A percentile compares a stretch with the other conserved stretches of the same genome.
Conservation (phyloP, 352 stramenopile species). For the Globisporangium nodosum region DNA sequence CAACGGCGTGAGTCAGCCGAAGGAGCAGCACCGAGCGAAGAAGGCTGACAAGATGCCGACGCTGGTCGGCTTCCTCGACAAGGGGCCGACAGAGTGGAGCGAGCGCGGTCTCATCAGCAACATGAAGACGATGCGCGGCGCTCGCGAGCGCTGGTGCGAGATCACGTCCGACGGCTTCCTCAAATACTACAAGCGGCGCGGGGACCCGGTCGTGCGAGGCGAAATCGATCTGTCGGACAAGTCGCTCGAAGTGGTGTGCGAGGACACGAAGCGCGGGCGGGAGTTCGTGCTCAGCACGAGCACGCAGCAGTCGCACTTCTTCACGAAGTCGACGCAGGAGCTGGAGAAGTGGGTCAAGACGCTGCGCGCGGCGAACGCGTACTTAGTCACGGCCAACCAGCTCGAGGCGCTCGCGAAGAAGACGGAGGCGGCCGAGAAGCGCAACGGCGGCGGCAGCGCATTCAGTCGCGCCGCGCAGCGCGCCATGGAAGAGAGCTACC, state of each 20-base stretch:
- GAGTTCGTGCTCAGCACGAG: conserved; percentile 81
- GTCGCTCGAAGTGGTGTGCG: conserved; percentile 79
- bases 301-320: conserved; percentile 84
- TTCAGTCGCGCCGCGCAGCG: conserved; percentile 17
- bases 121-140: conserved; percentile 84
- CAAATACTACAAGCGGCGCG: conserved; percentile 86
- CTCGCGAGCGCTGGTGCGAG: conserved; percentile 81
- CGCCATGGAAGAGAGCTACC: conserved; percentile 23
- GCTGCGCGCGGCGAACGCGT: conserved; percentile 59
- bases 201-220: conserved; percentile 71
- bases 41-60: conserved; percentile 68
- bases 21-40: conserved; percentile 18
- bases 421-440: conserved; percentile 20
- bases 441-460: conserved; percentile 3
- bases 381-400: conserved; percentile 43
- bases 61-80: conserved; percentile 73
- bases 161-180: conserved; percentile 65
- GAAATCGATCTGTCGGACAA: conserved; percentile 76
- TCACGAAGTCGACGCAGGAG: conserved; percentile 66
- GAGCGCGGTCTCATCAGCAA: conserved; percentile 66
- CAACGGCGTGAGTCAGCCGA: conserved; percentile 14
- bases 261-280: conserved; percentile 64
- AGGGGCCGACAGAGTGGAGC: conserved; percentile 84
- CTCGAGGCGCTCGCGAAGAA: conserved; percentile 27
- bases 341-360: conserved; percentile 77